Percentiles rank a stretch among this genome's conserved stretches.
Conservation (phyloP, 805 yeast genomes). For the Blastobotrys robertii region DNA sequence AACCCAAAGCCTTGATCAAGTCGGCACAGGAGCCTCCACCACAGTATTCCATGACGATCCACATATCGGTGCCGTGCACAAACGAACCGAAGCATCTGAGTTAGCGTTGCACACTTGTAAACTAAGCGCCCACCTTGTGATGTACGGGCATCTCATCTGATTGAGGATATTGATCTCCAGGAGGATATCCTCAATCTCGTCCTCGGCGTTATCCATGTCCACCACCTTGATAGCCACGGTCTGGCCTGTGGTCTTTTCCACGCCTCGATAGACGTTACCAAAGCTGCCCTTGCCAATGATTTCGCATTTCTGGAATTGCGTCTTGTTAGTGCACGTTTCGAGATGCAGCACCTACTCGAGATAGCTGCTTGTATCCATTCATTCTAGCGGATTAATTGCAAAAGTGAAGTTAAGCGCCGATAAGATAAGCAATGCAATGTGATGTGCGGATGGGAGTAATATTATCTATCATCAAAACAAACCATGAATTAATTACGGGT, state of each 20-base stretch:
- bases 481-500: no score
- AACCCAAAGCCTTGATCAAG: conserved; percentile 32
- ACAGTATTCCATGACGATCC: conserved; percentile 91
- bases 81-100: conserved; percentile 46
- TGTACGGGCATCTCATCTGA: conserved; percentile 51
- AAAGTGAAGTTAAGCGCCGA: no score
- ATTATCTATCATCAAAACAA: no score
- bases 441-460: no score
- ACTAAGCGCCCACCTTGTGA: conserved; percentile 37
- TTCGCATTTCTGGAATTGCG: conserved; percentile 6
- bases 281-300: conserved; percentile 19
- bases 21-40: conserved; percentile 91
- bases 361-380: no score
- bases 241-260: conserved; percentile 28
- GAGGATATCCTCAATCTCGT: conserved; percentile 58
- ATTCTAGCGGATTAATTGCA: no score
- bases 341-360: no score
- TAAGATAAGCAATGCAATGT: no score
- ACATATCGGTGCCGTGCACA: conserved; percentile 56
- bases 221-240: conserved; percentile 81
- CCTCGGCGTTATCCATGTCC: conserved; percentile 68
- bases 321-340: not conserved
- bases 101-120: not conserved
- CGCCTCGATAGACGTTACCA: conserved; percentile 18
- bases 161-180: conserved; percentile 74